Percentiles rank a stretch among this genome's conserved stretches.
phyloP scores from a whole-genome alignment of 1,284 basidiomycete species.

The Sanghuangporus baumii region DNA sequence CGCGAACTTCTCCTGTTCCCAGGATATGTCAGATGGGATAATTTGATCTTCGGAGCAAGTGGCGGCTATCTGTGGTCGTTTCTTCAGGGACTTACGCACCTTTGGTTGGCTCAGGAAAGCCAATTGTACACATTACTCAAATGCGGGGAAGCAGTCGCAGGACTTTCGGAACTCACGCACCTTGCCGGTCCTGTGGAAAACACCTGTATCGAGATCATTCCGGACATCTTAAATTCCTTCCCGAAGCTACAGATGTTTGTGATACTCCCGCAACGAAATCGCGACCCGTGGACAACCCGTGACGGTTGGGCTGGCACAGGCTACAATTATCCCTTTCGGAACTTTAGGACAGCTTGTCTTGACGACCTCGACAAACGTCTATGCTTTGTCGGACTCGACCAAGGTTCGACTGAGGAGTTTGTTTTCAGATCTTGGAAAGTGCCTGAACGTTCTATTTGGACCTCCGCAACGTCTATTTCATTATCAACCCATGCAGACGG shows the following conservation, averaged over 20 bases:
- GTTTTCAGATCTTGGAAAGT: background rate
- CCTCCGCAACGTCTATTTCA: background rate
- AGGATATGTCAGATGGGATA: background rate
- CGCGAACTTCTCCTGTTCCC: background rate
- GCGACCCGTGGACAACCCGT: background rate
- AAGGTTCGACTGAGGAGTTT: background rate
- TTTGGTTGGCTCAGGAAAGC: conserved; percentile 4
- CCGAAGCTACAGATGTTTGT: background rate
- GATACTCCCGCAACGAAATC: background rate
- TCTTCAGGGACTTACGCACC: conserved; percentile 1
- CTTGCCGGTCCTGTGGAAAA: background rate
- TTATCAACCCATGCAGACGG: too few relatives aligned
- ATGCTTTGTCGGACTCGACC: background rate
- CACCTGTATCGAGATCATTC: background rate
- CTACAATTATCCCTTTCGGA: background rate
- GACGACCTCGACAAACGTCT: background rate
- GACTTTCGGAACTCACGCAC: background rate
- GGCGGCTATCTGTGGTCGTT: background rate
- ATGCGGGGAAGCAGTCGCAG: background rate
- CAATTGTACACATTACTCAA: conserved; percentile 4
- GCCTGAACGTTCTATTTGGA: background rate
- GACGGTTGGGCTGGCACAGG: background rate
- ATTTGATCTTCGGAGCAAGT: background rate
- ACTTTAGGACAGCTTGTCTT: background rate
- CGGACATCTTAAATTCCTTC: background rate